phyloP scores from a whole-genome alignment of 495 filamentous ascomycete genomes.

The Penicillium longicatenatum region DNA sequence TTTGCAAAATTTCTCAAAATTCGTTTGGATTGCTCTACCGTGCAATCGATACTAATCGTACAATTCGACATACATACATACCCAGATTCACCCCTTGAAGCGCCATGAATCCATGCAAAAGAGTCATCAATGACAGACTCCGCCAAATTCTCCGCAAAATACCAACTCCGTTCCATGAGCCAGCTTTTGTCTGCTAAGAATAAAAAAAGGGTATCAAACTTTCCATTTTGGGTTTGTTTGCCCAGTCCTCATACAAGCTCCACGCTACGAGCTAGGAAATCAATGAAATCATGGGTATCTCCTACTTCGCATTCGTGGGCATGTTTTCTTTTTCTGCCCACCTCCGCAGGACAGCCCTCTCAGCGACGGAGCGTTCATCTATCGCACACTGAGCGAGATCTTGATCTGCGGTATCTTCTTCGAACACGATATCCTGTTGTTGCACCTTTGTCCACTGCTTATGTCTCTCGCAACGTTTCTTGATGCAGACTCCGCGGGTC shows the following conservation, averaged over 20 bases:
- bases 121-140: slow-evolving; percentile 9
- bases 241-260: background rate
- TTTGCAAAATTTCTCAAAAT: background rate
- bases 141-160: slow-evolving; percentile 14
- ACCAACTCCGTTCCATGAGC: slow-evolving; percentile 36
- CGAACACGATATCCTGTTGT: slow-evolving; percentile 52
- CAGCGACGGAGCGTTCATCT: slow-evolving; percentile 48
- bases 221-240: slow-evolving; percentile 12
- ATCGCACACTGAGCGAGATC: slow-evolving; percentile 46
- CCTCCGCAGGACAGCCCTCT: slow-evolving; percentile 48
- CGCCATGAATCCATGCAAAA: slow-evolving; percentile 25
- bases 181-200: slow-evolving; percentile 16
- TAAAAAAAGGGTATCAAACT: slow-evolving; percentile 38
- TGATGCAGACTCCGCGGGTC: slow-evolving; percentile 51
- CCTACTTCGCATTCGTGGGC: slow-evolving; percentile 20
- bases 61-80: slow-evolving; percentile 10
- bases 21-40: slow-evolving; percentile 6
- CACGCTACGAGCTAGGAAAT: background rate
- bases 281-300: background rate
- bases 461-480: slow-evolving; percentile 55
- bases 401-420: slow-evolving; percentile 42
- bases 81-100: slow-evolving; percentile 18
- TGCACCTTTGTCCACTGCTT: slow-evolving; percentile 55
- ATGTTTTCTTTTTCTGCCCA: slow-evolving; percentile 43
- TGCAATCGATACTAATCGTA: slow-evolving; percentile 23